Percentiles rank a stretch among this genome's conserved stretches.
Evolutionary conservation across 768 basidiomycete genomes (phyloP).

Genomic region (Holtermanniella nyarrowii): DNA sequence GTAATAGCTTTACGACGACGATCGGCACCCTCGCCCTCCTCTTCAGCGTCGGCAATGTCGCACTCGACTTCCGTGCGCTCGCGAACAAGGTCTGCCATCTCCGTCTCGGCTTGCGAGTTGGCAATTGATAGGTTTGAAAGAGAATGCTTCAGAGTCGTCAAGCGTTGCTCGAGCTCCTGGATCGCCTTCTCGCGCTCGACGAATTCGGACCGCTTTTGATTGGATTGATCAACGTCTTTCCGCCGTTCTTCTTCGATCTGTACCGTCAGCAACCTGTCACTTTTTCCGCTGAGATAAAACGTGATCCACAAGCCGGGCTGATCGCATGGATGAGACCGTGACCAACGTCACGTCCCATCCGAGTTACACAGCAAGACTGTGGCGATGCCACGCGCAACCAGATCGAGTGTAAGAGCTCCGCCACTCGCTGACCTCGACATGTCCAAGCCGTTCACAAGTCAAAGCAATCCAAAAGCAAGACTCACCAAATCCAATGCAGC

Average conservation of each 20-base stretch:
- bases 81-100: slow-evolving; percentile 77
- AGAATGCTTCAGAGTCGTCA: slow-evolving; percentile 58
- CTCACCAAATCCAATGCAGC: slow-evolving; percentile 73
- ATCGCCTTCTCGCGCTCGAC: slow-evolving; percentile 74
- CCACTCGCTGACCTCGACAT: no score
- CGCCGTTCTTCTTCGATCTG: slow-evolving; percentile 56
- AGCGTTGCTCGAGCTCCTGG: slow-evolving; percentile 64
- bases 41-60: slow-evolving; percentile 62
- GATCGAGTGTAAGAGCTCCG: background rate
- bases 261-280: no score
- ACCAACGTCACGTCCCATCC: slow-evolving; percentile 1
- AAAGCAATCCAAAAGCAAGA: slow-evolving; percentile 21
- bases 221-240: slow-evolving; percentile 72
- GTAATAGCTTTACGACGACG: slow-evolving; percentile 57
- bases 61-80: slow-evolving; percentile 79
- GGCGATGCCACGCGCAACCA: background rate
- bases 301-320: no score
- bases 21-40: slow-evolving; percentile 55
- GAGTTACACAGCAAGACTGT: background rate
- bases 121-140: slow-evolving; percentile 61
- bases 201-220: slow-evolving; percentile 69
- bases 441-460: slow-evolving; percentile 43
- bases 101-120: slow-evolving; percentile 65
- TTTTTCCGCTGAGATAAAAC: no score
- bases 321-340: no score